These are phyloP conservation scores for Pecoramyces ruminantium DNA, from an alignment of 192 early-diverging fungal genomes.

Conservation along the genomic window DNA sequence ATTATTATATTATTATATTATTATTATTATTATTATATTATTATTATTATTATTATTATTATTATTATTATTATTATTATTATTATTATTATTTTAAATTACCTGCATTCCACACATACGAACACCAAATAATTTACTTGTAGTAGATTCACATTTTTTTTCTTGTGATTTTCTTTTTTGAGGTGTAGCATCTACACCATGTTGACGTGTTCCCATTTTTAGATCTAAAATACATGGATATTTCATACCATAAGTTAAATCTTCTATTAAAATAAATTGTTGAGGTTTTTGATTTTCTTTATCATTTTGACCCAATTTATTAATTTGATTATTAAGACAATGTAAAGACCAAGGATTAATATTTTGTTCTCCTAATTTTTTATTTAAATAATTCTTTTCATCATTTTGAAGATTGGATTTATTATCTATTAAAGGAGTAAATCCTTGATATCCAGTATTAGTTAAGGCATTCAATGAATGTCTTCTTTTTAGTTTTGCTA, in stretches of 20 bases:
- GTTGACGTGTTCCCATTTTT: conserved; percentile 97
- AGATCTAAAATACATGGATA: conserved; percentile 91
- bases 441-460: neutral
- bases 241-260: conserved; percentile 36
- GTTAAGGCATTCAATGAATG: neutral
- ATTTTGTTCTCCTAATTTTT: neutral
- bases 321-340: neutral
- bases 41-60: too few relatives aligned
- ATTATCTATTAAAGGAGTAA: neutral
- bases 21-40: too few relatives aligned
- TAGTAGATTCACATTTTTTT: conserved; percentile 79
- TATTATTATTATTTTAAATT: neutral
- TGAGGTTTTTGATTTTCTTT: neutral
- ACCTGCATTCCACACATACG: conserved; percentile 97
- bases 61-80: too few relatives aligned
- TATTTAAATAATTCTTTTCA: neutral
- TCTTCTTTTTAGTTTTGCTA: neutral
- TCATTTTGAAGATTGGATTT: neutral
- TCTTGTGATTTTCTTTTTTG: conserved; percentile 78
- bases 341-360: neutral
- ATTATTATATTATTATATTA: too few relatives aligned
- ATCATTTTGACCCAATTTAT: neutral
- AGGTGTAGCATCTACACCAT: conserved; percentile 70
- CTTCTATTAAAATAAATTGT: neutral
- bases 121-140: conserved; percentile 79